These are phyloP conservation scores for Acacia melanoxylon DNA, from an alignment of 306 rosid species.

Conservation along the genomic window DNA sequence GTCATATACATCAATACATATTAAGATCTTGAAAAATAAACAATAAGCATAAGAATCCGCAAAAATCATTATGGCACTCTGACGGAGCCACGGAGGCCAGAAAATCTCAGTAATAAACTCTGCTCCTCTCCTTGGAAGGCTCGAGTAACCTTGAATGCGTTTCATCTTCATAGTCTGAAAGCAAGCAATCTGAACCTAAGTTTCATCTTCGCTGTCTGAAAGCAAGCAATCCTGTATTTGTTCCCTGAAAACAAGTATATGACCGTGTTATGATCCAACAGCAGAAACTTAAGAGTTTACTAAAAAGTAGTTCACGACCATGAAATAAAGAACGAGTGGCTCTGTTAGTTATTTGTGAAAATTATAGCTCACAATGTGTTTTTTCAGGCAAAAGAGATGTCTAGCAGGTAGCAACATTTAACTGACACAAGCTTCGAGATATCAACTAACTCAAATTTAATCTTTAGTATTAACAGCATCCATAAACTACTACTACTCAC, in stretches of 20 bases:
- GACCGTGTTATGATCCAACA: slow-evolving; percentile 1
- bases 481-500: slow-evolving; percentile 47
- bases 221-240: slow-evolving; percentile 86
- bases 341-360: neutral
- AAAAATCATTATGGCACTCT: slow-evolving; percentile 1
- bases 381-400: neutral
- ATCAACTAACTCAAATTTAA: slow-evolving; percentile 20
- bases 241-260: slow-evolving; percentile 63
- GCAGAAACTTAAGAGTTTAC: neutral
- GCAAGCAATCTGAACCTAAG: slow-evolving; percentile 27
- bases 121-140: neutral
- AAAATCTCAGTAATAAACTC: neutral
- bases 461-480: neutral
- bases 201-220: slow-evolving; percentile 71
- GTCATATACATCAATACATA: no score
- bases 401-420: neutral
- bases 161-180: slow-evolving; percentile 73
- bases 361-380: neutral
- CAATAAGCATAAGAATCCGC: neutral
- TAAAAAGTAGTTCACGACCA: neutral
- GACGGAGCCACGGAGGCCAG: neutral
- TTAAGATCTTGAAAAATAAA: slow-evolving; percentile 1
- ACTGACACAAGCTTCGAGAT: slow-evolving; percentile 7
- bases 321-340: neutral
- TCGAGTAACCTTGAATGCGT: slow-evolving; percentile 18